Evolutionary conservation across 495 filamentous ascomycete genomes (phyloP).

Genomic region (Peziza echinospora): DNA sequence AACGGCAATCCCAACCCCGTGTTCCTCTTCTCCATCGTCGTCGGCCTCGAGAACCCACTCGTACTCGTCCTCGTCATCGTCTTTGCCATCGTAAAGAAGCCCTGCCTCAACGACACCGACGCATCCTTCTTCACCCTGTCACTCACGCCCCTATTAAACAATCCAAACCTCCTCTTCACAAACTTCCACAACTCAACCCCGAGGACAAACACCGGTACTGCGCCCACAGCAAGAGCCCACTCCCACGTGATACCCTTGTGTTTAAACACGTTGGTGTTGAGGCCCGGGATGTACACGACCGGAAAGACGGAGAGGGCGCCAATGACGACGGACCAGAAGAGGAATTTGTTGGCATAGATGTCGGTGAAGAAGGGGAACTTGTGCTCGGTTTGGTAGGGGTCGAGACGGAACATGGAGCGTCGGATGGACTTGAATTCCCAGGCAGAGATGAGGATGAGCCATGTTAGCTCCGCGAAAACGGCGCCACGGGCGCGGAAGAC

Average conservation of each 20-base stretch:
- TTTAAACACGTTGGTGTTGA: conserved; percentile 46
- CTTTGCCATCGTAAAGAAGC: conserved; percentile 23
- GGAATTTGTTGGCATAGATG: conserved; percentile 43
- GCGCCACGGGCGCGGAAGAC: conserved; percentile 53
- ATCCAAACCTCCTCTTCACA: conserved; percentile 27
- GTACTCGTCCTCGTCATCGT: conserved; percentile 14
- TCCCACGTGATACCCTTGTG: conserved; percentile 49
- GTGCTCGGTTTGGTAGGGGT: conserved; percentile 27
- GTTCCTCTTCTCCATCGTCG: conserved; percentile 16
- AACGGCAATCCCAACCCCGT: background rate
- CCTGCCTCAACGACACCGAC: conserved; percentile 20
- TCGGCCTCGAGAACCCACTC: conserved; percentile 8
- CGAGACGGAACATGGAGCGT: conserved; percentile 39
- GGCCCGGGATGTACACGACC: conserved; percentile 43
- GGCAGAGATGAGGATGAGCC: conserved; percentile 41
- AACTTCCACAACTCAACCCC: conserved; percentile 44
- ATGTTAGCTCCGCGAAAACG: conserved; percentile 48
- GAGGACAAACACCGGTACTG: conserved; percentile 33
- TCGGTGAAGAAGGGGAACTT: conserved; percentile 34
- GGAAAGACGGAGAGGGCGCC: conserved; percentile 47
- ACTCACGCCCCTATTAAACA: conserved; percentile 17
- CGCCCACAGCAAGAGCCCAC: conserved; percentile 36
- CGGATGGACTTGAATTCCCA: conserved; percentile 49
- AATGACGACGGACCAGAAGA: conserved; percentile 46
- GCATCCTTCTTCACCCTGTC: conserved; percentile 20